Evolutionary conservation across 148 eudicot genomes (phyloP).

Genomic region (Nepenthes gracilis): DNA sequence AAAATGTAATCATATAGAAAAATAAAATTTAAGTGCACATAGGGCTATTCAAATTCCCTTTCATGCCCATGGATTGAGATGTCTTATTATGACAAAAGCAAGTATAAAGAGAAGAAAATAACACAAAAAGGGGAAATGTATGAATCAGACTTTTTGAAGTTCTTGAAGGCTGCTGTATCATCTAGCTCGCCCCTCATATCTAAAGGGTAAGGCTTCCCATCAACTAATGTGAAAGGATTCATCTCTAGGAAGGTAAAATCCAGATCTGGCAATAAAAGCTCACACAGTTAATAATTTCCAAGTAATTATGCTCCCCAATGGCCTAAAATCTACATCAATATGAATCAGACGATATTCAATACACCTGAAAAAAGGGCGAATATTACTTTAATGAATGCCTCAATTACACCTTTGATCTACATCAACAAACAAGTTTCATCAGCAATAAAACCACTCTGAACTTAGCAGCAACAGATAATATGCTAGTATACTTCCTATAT

Average conservation of each 20-base stretch:
- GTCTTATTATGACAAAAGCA: background rate
- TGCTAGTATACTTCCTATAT: background rate
- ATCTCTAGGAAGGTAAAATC: conserved; percentile 96
- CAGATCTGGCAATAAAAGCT: conserved; percentile 36
- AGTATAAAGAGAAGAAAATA: background rate
- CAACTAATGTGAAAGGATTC: conserved; percentile 91
- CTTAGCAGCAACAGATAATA: background rate
- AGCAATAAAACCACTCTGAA: background rate
- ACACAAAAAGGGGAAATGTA: background rate
- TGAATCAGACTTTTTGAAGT: conserved; percentile 33
- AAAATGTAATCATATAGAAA: background rate
- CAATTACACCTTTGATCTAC: conserved; percentile 72
- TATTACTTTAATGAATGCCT: conserved; percentile 65
- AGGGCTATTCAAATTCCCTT: no score
- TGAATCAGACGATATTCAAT: background rate
- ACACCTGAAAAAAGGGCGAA: conserved; percentile 71
- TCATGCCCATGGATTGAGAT: background rate
- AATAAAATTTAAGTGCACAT: background rate
- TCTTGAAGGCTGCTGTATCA: conserved; percentile 79
- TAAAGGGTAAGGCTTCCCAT: conserved; percentile 94
- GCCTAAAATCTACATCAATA: background rate
- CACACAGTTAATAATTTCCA: conserved; percentile 1
- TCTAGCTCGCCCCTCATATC: conserved; percentile 99
- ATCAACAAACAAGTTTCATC: conserved; percentile 5
- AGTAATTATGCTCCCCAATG: no score